Evolutionary conservation across 345 rosid species (phyloP), one percentile per base, ranked within the genome.

Genomic region (Cardamine occulta): DNA sequence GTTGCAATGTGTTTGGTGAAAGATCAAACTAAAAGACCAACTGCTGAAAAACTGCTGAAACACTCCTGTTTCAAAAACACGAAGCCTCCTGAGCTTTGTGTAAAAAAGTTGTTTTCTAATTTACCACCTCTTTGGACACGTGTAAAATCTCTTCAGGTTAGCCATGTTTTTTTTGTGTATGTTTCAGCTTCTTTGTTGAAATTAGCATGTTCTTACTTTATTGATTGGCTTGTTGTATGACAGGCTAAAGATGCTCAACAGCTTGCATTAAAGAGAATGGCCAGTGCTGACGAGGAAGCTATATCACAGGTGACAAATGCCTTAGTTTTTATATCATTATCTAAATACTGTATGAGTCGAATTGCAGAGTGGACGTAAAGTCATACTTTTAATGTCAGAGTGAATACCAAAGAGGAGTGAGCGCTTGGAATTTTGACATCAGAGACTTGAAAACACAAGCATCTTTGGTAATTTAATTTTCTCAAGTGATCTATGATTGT

Each of bases 1-100:
- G 96, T 96, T 74, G 98, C 99, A 55, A 93, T 96, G 98, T 93
- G 99, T 86, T 85, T 96, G 79, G 98, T 91, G 85, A 96, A 96
- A 91, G 99, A 96, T 85, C 99, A 89, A 84, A 79, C 96, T 37
- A 91, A 88, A 87, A 86, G 99, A 83, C 99, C 99, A 68, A 88
- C 99, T 24, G 98, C 97, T 37, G 99, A 96, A 73, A 96, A 93
- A 74, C 71, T 96, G 79, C 77, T 96, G 70, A 96, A 91, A 53
- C 99, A 91, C 77, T 82, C 97, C 0, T 91, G 92, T 83, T 96
- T 96, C 85, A 93, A 91, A 86, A 79, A 91, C 77, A 89, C 91
- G 1, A 93, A 91, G 88, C 90, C 96, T 76, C 96, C 97, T 2
- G 98, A 91, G 73, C 85, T 87, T 74, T 84, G 93, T 65, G 88